Percentiles rank a stretch among this genome's conserved stretches.
These are phyloP conservation scores for Vinca minor DNA, from an alignment of 257 asterid genomes.

Conservation along the genomic window DNA sequence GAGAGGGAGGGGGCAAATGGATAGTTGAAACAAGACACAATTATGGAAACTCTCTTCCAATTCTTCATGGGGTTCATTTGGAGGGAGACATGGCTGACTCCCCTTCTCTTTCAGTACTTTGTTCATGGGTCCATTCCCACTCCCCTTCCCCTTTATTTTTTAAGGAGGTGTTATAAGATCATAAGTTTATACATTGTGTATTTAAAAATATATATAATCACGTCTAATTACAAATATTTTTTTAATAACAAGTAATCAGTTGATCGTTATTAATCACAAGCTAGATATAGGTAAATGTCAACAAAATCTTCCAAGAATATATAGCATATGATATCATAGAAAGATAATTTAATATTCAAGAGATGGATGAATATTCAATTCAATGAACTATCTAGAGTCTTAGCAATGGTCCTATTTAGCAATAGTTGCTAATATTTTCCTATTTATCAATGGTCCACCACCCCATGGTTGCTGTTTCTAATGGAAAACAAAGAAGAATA, in stretches of 20 bases:
- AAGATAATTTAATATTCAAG: background rate
- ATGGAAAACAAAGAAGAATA: no score
- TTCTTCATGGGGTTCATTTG: slow-evolving; percentile 30
- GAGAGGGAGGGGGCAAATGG: slow-evolving; percentile 14
- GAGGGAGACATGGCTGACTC: slow-evolving; percentile 36
- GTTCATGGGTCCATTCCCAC: slow-evolving; percentile 14
- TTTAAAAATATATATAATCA: no score
- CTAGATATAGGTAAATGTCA: no score
- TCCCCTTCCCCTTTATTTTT: slow-evolving; percentile 4
- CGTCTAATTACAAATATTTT: background rate
- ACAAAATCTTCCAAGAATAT: background rate
- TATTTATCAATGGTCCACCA: slow-evolving; percentile 38
- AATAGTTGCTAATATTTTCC: no score
- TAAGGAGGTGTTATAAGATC: no score
- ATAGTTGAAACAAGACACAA: slow-evolving; percentile 31
- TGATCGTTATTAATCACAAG: no score
- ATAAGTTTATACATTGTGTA: no score
- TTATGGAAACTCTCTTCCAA: slow-evolving; percentile 27
- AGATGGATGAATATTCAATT: background rate
- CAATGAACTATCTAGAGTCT: slow-evolving; percentile 24
- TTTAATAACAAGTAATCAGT: no score
- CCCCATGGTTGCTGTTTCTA: no score
- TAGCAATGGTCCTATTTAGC: no score
- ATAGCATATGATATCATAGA: no score
- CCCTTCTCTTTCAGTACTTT: slow-evolving; percentile 17